phyloP scores from a whole-genome alignment of 225 moss, liverwort and hornwort species.

The Bryoerythrophyllum caledonicum region DNA sequence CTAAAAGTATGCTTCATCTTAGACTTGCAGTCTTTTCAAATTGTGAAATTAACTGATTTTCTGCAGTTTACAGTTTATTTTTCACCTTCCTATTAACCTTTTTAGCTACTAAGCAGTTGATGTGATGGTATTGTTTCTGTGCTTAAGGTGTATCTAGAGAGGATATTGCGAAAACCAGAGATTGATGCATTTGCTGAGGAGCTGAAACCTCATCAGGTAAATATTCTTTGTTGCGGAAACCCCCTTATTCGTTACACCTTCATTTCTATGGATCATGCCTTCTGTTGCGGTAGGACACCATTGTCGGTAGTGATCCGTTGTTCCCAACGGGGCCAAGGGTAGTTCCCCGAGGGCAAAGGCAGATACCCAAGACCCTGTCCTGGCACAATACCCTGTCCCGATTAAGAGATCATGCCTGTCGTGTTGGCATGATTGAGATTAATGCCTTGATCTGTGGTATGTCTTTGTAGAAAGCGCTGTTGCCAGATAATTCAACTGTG shows the following conservation, averaged over 20 bases:
- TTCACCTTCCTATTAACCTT: constrained; percentile 14
- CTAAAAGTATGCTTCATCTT: constrained; percentile 7
- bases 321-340: no score
- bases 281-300: background rate
- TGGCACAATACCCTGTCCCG: no score
- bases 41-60: background rate
- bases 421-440: constrained; percentile 1
- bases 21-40: background rate
- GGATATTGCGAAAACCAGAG: constrained; percentile 97
- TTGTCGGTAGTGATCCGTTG: constrained; percentile 13
- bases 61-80: background rate
- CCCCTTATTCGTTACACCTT: background rate
- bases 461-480: constrained; percentile 78
- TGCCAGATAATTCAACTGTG: constrained; percentile 94
- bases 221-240: background rate
- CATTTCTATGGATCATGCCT: background rate
- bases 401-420: no score
- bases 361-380: no score
- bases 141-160: constrained; percentile 85
- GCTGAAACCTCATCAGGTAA: constrained; percentile 95
- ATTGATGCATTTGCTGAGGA: constrained; percentile 94
- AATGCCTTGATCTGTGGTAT: constrained; percentile 12
- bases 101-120: constrained; percentile 12
- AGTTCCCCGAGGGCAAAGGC: no score
- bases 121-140: constrained; percentile 27